Conservation (phyloP, 2,329 filamentous ascomycete genomes). For the Claviceps africana region DNA sequence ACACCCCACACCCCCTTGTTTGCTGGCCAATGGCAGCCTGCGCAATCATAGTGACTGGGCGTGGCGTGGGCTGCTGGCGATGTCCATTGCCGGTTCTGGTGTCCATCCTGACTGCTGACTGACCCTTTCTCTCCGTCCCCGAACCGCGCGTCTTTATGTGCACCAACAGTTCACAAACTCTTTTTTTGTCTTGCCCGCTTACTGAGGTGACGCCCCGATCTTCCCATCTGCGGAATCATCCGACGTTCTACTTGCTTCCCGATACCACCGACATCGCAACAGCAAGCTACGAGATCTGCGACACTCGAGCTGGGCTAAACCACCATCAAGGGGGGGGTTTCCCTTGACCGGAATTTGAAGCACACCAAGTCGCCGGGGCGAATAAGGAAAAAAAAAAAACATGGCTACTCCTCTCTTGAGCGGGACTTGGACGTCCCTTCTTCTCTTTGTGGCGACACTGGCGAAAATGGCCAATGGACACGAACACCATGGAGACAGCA, state of each 20-base stretch:
- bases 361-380: not conserved
- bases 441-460: conserved; percentile 14
- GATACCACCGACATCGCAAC: not conserved
- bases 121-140: not conserved
- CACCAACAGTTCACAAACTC: conserved; percentile 7
- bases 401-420: conserved; percentile 10
- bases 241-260: not conserved
- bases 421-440: conserved; percentile 8
- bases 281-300: not conserved
- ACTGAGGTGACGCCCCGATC: not conserved
- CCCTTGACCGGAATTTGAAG: conserved; percentile 7
- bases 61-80: not conserved
- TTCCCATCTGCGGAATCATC: not conserved
- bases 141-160: not conserved
- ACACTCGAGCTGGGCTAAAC: not conserved
- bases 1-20: not conserved
- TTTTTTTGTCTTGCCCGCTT: conserved; percentile 9
- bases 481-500: conserved; percentile 33
- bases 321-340: not conserved
- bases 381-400: not conserved
- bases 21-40: not conserved
- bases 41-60: not conserved
- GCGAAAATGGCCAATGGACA: conserved; percentile 22
- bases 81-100: not conserved
- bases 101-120: too few relatives aligned